These are phyloP conservation scores for Thelonectria blattea DNA, from an alignment of 2,329 filamentous ascomycete species.

Conservation along the genomic window DNA sequence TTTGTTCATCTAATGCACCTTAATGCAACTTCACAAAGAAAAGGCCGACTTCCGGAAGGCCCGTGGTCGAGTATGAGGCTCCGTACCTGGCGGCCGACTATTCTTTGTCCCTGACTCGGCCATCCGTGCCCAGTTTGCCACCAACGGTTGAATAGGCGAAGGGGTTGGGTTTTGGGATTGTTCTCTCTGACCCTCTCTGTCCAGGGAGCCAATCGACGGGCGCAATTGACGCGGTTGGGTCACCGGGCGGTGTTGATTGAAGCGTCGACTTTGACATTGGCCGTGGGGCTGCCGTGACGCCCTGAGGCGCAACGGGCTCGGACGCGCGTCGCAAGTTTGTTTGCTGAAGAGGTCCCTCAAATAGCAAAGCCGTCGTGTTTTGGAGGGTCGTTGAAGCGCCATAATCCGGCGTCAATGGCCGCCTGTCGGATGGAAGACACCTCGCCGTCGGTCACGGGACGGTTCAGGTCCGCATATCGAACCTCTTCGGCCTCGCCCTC, in stretches of 20 bases:
- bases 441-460: conserved; percentile 57
- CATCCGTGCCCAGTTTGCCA: conserved; percentile 30
- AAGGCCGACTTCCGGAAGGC: conserved; percentile 22
- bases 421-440: conserved; percentile 69
- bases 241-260: neutral
- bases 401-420: conserved; percentile 74
- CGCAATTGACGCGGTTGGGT: neutral
- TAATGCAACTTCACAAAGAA: conserved; percentile 24
- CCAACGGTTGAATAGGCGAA: conserved; percentile 14
- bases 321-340: neutral
- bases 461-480: conserved; percentile 79
- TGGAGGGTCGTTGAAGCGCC: conserved; percentile 76
- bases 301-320: neutral
- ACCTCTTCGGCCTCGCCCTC: conserved; percentile 50
- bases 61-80: conserved; percentile 7
- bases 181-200: conserved; percentile 9
- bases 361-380: conserved; percentile 59
- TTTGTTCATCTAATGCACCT: conserved; percentile 27
- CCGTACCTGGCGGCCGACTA: conserved; percentile 21
- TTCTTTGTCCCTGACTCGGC: conserved; percentile 15
- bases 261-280: neutral
- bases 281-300: neutral
- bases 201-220: conserved; percentile 1
- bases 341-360: conserved; percentile 34
- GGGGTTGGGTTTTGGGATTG: conserved; percentile 17